Percentiles rank a stretch among this genome's conserved stretches.
These are phyloP conservation scores for Trebouxia sp. DNA, from an alignment of 139 green algal genomes.

Conservation along the genomic window DNA sequence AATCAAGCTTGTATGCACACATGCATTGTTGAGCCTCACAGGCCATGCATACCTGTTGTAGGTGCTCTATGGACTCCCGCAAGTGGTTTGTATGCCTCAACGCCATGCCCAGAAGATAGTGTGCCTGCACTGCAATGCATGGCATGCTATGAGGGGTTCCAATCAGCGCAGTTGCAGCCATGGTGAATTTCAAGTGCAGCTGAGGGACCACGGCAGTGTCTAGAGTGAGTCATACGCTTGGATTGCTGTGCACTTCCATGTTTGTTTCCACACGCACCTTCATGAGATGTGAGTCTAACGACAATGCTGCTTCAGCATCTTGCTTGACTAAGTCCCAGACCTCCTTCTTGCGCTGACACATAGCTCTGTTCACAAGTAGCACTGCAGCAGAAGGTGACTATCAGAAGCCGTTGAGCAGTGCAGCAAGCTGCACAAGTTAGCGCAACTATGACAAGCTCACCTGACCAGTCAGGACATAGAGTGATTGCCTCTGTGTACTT, in stretches of 20 bases:
- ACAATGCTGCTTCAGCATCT: neutral
- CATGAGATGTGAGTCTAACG: neutral
- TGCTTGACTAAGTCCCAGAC: neutral
- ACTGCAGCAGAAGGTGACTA: neutral
- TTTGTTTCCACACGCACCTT: neutral
- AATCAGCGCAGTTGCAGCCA: neutral
- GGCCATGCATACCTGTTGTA: neutral
- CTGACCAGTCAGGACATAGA: conserved; percentile 10
- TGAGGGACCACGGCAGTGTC: no score
- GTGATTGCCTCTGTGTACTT: conserved; percentile 26
- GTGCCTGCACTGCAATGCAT: neutral
- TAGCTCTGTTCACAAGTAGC: conserved; percentile 5
- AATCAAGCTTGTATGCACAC: no score
- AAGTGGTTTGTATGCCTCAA: neutral
- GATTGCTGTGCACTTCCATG: no score
- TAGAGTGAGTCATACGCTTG: no score
- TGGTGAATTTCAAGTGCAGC: neutral
- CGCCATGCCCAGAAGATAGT: conserved; percentile 17
- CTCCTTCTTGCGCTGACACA: conserved; percentile 16
- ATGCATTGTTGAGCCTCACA: no score
- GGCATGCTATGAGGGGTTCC: neutral
- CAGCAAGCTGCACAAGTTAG: neutral
- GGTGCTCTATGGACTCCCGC: neutral
- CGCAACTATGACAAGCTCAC: neutral
- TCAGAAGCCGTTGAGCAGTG: no score